Evolutionary conservation across 78 protist genomes (phyloP).

Genomic region (Paulinella micropora): DNA sequence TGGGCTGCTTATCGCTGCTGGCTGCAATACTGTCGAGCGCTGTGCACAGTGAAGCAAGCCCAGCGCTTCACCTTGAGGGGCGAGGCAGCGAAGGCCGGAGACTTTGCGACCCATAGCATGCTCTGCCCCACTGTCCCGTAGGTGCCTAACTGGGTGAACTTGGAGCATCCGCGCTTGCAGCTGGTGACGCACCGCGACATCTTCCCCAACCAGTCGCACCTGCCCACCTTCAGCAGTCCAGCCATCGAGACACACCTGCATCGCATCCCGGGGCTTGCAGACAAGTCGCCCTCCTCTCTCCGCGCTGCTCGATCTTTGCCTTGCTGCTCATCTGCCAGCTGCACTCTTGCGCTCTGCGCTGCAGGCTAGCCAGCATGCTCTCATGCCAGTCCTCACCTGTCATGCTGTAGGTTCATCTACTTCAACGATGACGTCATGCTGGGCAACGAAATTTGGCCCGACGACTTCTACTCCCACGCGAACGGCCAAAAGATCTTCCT

Average conservation of each 20-base stretch:
- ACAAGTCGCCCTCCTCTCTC: too few relatives aligned
- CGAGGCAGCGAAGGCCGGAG: too few relatives aligned
- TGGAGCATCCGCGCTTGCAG: slow-evolving; percentile 41
- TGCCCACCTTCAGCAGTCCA: slow-evolving; percentile 86
- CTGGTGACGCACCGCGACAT: slow-evolving; percentile 54
- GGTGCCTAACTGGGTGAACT: slow-evolving; percentile 81
- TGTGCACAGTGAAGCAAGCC: too few relatives aligned
- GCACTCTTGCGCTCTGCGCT: too few relatives aligned
- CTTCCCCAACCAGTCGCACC: slow-evolving; percentile 51
- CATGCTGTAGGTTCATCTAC: too few relatives aligned
- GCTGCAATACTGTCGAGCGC: too few relatives aligned
- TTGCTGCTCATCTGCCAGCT: too few relatives aligned
- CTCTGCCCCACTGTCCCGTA: too few relatives aligned
- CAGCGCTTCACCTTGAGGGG: too few relatives aligned
- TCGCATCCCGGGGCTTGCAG: slow-evolving; percentile 75
- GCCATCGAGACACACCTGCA: slow-evolving; percentile 84
- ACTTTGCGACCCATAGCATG: too few relatives aligned
- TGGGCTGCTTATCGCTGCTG: too few relatives aligned
- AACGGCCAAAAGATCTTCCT: slow-evolving; percentile 49
- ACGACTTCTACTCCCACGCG: slow-evolving; percentile 59
- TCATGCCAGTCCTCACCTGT: neutral
- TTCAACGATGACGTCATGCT: slow-evolving; percentile 88
- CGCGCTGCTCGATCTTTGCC: too few relatives aligned
- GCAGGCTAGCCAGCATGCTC: neutral
- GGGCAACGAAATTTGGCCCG: slow-evolving; percentile 63